Conservation (phyloP, 805 yeast species). For the Saturnispora quitensis region DNA sequence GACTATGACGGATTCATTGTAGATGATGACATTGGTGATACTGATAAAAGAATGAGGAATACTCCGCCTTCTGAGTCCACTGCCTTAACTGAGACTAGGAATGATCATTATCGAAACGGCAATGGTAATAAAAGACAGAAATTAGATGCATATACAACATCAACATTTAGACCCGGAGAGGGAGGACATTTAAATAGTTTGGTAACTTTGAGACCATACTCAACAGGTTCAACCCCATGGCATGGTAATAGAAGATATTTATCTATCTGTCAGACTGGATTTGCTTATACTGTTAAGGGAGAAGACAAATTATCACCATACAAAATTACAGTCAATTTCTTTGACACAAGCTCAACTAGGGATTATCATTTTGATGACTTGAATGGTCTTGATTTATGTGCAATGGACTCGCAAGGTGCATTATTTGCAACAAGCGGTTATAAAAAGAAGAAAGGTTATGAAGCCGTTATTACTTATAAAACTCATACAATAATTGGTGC, state of each 20-base stretch:
- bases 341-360: slow-evolving; percentile 63
- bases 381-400: slow-evolving; percentile 63
- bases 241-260: slow-evolving; percentile 56
- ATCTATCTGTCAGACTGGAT: slow-evolving; percentile 73
- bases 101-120: not conserved
- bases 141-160: not conserved
- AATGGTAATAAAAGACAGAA: slow-evolving; percentile 6
- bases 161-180: not conserved
- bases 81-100: slow-evolving; percentile 8
- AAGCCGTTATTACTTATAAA: slow-evolving; percentile 44
- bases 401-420: slow-evolving; percentile 58
- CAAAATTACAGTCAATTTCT: slow-evolving; percentile 71
- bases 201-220: slow-evolving; percentile 44
- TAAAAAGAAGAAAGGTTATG: slow-evolving; percentile 18
- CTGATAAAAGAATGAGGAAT: slow-evolving; percentile 9
- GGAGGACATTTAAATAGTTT: not conserved
- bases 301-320: slow-evolving; percentile 42
- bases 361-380: slow-evolving; percentile 83
- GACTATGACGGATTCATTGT: slow-evolving; percentile 46
- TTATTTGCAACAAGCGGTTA: slow-evolving; percentile 43
- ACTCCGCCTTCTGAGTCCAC: slow-evolving; percentile 11
- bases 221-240: slow-evolving; percentile 90
- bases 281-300: slow-evolving; percentile 66
- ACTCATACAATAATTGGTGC: slow-evolving; percentile 60
- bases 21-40: slow-evolving; percentile 49